Evolutionary conservation across 768 basidiomycete species (phyloP), one percentile per base, ranked within the genome.

Genomic region (Tephrocybe sp.): DNA sequence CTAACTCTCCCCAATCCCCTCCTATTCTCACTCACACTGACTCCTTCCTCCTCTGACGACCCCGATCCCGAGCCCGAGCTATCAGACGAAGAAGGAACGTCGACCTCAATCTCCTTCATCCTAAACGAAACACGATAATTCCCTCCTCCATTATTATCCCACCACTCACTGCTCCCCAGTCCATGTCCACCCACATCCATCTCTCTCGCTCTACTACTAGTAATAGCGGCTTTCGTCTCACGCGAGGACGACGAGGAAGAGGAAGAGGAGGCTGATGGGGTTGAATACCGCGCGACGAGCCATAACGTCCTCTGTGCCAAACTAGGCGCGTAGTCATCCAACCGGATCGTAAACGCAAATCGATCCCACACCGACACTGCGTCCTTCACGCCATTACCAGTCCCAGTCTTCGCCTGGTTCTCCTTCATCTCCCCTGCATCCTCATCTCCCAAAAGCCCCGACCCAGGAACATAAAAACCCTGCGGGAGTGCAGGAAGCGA

Each of bases 131-230:
- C 70, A 20, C 78, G 72, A 72, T 95, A 98, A 65, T 98, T 95
- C 55, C 65, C 56, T 0, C 84, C 85, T 3, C 58, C 68, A 59
- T 96, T 96, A 64, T 93, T 95, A 70, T 98, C 96, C 96, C 96
- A 98, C 78, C 87, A 89, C 71, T 98, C 95, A 1, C 7, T 3
- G 26, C 4, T 7, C 26, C 26, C 26, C 26, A 4, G 26, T 26
- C 26, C 26, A 7, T 26, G n/a, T n/a, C n/a, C n/a, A n/a, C n/a
- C n/a, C n/a, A n/a, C n/a, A n/a, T n/a, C n/a, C n/a, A n/a, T n/a
- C n/a, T n/a, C n/a, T n/a, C n/a, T n/a, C n/a, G n/a, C n/a, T n/a
- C 80, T 79, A 14, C 75, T 16, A 1, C 6, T 16, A 19, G 80
- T 7, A 68, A 7, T 7, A 26, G 26, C 26, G 26, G 4, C 26